Percentiles rank a stretch among this genome's conserved stretches.
Evolutionary conservation across 2,329 filamentous ascomycete genomes (phyloP).

Genomic region (Pseudodiploospora longispora): DNA sequence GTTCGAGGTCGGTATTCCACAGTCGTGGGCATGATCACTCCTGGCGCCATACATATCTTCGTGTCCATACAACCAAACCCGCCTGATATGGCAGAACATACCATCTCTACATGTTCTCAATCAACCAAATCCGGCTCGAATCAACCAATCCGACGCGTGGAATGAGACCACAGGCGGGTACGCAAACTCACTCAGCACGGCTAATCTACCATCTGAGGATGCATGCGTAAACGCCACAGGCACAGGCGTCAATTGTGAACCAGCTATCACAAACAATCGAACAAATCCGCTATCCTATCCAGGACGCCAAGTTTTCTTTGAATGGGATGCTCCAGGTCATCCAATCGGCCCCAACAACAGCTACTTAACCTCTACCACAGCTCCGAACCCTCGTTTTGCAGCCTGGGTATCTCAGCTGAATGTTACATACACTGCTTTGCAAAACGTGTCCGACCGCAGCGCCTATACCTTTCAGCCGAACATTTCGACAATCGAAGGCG

Average conservation of each 20-base stretch:
- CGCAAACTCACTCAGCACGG: slow-evolving; percentile 45
- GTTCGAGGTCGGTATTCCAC: slow-evolving; percentile 72
- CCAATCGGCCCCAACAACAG: slow-evolving; percentile 72
- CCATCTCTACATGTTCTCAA: slow-evolving; percentile 64
- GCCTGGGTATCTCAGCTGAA: slow-evolving; percentile 74
- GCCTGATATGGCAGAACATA: slow-evolving; percentile 79
- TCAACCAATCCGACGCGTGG: slow-evolving; percentile 51
- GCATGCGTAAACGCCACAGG: slow-evolving; percentile 50
- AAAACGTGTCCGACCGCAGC: slow-evolving; percentile 42
- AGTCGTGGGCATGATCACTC: slow-evolving; percentile 78
- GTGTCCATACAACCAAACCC: slow-evolving; percentile 65
- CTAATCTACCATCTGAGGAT: slow-evolving; percentile 34
- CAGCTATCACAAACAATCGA: slow-evolving; percentile 61
- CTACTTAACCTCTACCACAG: slow-evolving; percentile 60
- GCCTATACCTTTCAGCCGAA: slow-evolving; percentile 69
- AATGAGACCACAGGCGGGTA: slow-evolving; percentile 58
- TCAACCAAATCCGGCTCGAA: slow-evolving; percentile 65
- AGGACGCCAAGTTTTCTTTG: slow-evolving; percentile 60
- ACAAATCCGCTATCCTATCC: slow-evolving; percentile 65
- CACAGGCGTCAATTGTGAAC: slow-evolving; percentile 48
- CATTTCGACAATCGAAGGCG: slow-evolving; percentile 55
- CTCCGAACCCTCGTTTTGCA: slow-evolving; percentile 55
- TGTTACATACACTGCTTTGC: slow-evolving; percentile 59
- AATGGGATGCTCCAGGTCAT: slow-evolving; percentile 64
- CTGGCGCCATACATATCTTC: slow-evolving; percentile 73